Evolutionary conservation across 1,284 basidiomycete genomes (phyloP).

Genomic region (Trichosporon ovoides): DNA sequence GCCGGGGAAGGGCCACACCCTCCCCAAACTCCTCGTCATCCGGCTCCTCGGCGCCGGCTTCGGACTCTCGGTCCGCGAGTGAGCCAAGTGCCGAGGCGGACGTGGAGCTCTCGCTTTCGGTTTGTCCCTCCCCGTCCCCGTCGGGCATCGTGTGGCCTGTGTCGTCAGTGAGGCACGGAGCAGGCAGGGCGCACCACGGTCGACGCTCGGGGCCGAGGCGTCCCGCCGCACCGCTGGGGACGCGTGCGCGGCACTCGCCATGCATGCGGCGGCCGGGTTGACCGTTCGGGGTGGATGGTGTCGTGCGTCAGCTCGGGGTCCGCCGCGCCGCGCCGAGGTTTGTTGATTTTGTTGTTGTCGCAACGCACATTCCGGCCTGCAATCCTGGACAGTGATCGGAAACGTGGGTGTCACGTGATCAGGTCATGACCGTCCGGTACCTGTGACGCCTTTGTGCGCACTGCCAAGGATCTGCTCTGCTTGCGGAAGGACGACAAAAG

Average conservation of each 20-base stretch:
- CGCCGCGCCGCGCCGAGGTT: too few relatives aligned
- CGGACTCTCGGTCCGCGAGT: background rate
- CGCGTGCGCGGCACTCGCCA: background rate
- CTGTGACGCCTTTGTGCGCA: too few relatives aligned
- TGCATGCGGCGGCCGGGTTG: conserved; percentile 1
- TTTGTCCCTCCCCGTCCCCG: too few relatives aligned
- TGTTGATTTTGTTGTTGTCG: too few relatives aligned
- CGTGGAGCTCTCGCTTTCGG: too few relatives aligned
- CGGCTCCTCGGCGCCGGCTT: background rate
- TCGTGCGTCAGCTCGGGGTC: too few relatives aligned
- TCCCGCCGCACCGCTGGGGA: conserved; percentile 2
- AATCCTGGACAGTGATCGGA: too few relatives aligned
- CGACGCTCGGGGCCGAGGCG: background rate
- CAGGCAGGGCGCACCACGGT: background rate
- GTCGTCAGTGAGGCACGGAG: background rate
- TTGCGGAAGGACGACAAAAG: background rate
- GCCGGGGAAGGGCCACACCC: background rate
- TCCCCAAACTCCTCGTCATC: background rate
- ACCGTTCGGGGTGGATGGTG: too few relatives aligned
- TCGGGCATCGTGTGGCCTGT: background rate
- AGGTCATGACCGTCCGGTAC: too few relatives aligned
- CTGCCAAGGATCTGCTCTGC: too few relatives aligned
- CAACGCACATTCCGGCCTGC: too few relatives aligned
- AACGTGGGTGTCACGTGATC: too few relatives aligned
- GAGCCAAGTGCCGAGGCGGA: background rate